Percentiles rank a stretch among this genome's conserved stretches.
Evolutionary conservation across 83 land plant species (phyloP).

Genomic region (Thuja plicata): DNA sequence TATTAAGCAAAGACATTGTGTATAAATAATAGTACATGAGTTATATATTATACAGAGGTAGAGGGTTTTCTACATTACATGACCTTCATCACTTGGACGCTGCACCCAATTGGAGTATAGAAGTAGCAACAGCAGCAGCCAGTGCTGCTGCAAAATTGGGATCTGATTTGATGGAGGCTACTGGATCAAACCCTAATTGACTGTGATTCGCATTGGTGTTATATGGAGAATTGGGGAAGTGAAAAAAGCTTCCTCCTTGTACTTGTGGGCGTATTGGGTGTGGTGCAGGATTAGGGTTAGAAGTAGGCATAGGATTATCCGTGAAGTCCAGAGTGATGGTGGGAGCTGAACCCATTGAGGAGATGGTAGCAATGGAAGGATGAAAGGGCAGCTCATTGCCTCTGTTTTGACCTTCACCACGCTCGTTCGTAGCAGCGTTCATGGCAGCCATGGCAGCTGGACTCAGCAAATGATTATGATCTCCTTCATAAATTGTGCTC

Average conservation of each 20-base stretch:
- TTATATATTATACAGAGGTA: no score
- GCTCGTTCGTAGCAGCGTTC: background rate
- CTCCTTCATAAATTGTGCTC: background rate
- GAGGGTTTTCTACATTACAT: no score
- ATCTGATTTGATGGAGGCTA: constrained; percentile 1
- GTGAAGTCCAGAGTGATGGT: constrained; percentile 1
- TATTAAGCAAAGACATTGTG: no score
- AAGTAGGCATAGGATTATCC: background rate
- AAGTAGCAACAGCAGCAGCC: background rate
- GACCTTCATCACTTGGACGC: background rate
- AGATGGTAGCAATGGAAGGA: background rate
- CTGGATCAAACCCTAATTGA: background rate
- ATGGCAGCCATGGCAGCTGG: background rate
- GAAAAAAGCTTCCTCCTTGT: background rate
- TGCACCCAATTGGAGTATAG: background rate
- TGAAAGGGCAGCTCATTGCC: background rate
- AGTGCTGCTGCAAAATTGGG: background rate
- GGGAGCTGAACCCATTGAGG: background rate
- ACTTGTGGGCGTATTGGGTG: background rate
- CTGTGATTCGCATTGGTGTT: background rate
- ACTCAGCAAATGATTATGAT: background rate
- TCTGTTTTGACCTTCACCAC: background rate
- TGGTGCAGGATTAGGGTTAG: background rate
- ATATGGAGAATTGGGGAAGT: no score
- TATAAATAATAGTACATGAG: no score